phyloP scores from a whole-genome alignment of 2,329 filamentous ascomycete species.

The Fusarium torreyae region DNA sequence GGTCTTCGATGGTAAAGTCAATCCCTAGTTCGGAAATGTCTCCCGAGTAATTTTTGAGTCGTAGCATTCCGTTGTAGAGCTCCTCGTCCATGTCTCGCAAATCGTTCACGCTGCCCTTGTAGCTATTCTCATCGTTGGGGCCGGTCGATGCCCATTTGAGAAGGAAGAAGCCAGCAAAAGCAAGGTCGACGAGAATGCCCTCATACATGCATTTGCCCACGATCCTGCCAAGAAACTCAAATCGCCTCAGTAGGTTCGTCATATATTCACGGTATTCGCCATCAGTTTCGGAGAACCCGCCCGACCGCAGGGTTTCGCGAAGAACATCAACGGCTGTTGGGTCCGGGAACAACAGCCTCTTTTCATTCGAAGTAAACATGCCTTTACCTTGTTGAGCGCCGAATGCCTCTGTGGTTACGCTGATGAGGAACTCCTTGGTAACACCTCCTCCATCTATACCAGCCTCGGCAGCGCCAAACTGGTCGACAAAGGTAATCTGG shows the following conservation, averaged over 20 bases:
- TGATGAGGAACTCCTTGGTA: slow-evolving; percentile 96
- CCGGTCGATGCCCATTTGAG: slow-evolving; percentile 92
- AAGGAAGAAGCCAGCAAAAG: slow-evolving; percentile 95
- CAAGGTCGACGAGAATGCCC: slow-evolving; percentile 92
- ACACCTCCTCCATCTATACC: slow-evolving; percentile 98
- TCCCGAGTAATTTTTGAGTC: slow-evolving; percentile 87
- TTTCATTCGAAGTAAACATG: slow-evolving; percentile 87
- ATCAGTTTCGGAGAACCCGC: slow-evolving; percentile 67
- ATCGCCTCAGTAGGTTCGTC: slow-evolving; percentile 76
- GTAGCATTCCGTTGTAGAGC: slow-evolving; percentile 87
- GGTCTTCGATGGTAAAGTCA: slow-evolving; percentile 91
- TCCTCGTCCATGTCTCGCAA: slow-evolving; percentile 91
- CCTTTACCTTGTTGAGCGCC: slow-evolving; percentile 62
- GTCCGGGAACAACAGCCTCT: slow-evolving; percentile 91
- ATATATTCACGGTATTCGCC: slow-evolving; percentile 71
- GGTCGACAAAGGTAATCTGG: slow-evolving; percentile 95
- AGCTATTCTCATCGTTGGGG: slow-evolving; percentile 74
- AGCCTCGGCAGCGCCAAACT: slow-evolving; percentile 88
- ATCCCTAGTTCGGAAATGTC: slow-evolving; percentile 80
- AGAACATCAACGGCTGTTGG: slow-evolving; percentile 81
- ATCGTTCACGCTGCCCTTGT: slow-evolving; percentile 95
- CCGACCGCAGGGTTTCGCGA: slow-evolving; percentile 69
- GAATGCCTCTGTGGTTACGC: slow-evolving; percentile 89
- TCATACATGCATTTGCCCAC: slow-evolving; percentile 98
- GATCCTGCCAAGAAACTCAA: slow-evolving; percentile 92